A percentile compares a stretch with the other conserved stretches of the same genome.
Evolutionary conservation across 2,329 filamentous ascomycete species (phyloP).

Genomic region (Penicillium olsonii): DNA sequence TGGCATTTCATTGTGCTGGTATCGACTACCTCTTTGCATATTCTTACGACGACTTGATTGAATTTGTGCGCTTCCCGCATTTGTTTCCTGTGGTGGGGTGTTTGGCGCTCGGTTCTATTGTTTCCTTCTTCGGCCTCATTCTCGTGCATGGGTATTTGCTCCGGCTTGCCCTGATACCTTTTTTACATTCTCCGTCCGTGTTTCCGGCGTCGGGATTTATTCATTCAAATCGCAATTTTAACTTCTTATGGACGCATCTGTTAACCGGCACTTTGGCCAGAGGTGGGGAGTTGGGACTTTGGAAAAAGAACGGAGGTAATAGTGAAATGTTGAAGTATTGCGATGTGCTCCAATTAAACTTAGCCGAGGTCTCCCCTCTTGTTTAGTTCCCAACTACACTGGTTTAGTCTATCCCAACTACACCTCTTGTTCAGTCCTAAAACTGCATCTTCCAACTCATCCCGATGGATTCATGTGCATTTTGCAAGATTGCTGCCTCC

Average conservation of each 20-base stretch:
- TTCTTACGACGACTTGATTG: constrained; percentile 41
- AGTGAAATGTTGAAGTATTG: constrained; percentile 14
- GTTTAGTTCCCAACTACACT: too few relatives aligned
- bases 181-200: constrained; percentile 28
- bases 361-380: not conserved
- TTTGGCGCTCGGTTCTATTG: constrained; percentile 34
- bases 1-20: constrained; percentile 46
- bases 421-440: too few relatives aligned
- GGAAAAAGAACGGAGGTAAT: not conserved
- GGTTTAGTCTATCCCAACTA: too few relatives aligned
- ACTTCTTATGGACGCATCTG: constrained; percentile 17
- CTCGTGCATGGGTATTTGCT: constrained; percentile 27
- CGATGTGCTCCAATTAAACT: constrained; percentile 1
- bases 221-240: constrained; percentile 29
- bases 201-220: constrained; percentile 32
- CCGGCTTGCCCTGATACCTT: constrained; percentile 35
- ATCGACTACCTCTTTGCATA: constrained; percentile 42
- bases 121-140: constrained; percentile 17
- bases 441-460: too few relatives aligned
- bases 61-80: constrained; percentile 38
- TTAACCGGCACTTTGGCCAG: not conserved
- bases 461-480: constrained; percentile 51
- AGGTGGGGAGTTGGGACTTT: not conserved
- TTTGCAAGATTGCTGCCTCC: constrained; percentile 58
- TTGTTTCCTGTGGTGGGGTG: constrained; percentile 35